Evolutionary conservation across 2,329 filamentous ascomycete species (phyloP).

Genomic region (Neonectria coccinea): DNA sequence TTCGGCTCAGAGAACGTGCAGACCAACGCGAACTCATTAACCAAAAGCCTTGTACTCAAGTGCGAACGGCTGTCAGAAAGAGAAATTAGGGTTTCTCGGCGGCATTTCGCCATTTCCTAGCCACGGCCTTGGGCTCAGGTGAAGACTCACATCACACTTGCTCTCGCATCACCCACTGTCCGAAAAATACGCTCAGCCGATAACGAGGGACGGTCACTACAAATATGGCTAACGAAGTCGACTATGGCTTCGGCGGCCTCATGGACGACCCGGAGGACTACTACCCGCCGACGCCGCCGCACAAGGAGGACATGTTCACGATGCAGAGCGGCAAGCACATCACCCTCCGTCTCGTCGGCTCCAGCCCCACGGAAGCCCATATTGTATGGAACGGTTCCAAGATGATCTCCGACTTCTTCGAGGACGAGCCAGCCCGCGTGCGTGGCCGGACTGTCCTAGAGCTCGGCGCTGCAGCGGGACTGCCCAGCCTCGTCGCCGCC

Average conservation of each 20-base stretch:
- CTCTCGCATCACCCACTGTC: background rate
- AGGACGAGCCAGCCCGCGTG: conserved; percentile 75
- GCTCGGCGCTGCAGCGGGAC: conserved; percentile 87
- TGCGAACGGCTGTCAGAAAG: background rate
- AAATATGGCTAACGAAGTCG: conserved; percentile 51
- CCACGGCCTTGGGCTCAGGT: conserved; percentile 3
- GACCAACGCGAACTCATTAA: conserved; percentile 4
- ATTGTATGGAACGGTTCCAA: conserved; percentile 91
- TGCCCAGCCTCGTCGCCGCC: conserved; percentile 83
- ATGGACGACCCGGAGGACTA: conserved; percentile 87
- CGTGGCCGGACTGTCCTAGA: conserved; percentile 80
- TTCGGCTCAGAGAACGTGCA: conserved; percentile 18
- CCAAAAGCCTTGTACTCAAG: background rate
- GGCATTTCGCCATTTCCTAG: conserved; percentile 3
- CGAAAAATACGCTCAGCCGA: background rate
- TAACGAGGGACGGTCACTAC: conserved; percentile 3
- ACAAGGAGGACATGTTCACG: conserved; percentile 78
- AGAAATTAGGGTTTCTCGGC: conserved; percentile 1
- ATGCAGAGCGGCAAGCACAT: conserved; percentile 74
- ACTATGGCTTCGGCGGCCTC: conserved; percentile 61
- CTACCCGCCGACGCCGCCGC: conserved; percentile 80
- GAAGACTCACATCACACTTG: conserved; percentile 1
- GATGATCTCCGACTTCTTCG: conserved; percentile 81
- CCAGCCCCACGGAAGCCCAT: conserved; percentile 91
- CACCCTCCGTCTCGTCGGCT: conserved; percentile 83